Conservation (phyloP, 768 basidiomycete genomes). For the Rossbeevera mucosa region DNA sequence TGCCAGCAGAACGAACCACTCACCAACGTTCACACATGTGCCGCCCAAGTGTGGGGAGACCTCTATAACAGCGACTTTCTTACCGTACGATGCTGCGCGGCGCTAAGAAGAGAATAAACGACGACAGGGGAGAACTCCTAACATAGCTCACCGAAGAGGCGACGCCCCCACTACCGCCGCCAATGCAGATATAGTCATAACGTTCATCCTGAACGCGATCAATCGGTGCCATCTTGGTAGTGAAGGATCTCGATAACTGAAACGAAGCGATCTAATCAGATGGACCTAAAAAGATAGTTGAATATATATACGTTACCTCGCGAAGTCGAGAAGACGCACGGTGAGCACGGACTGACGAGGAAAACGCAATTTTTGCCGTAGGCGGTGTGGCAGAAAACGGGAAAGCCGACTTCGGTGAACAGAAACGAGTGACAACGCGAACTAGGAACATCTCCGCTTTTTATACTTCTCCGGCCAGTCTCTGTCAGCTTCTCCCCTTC, state of each 20-base stretch:
- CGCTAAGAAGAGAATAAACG: constrained; percentile 45
- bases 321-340: constrained; percentile 19
- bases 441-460: constrained; percentile 15
- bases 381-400: constrained; percentile 5
- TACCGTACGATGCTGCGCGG: constrained; percentile 87
- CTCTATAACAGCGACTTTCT: constrained; percentile 90
- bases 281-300: constrained; percentile 1
- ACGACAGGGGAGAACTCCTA: not conserved
- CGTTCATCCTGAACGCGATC: constrained; percentile 57
- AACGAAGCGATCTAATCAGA: not conserved
- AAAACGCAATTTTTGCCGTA: constrained; percentile 13
- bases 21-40: constrained; percentile 97
- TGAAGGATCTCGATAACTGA: constrained; percentile 47
- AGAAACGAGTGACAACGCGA: not conserved
- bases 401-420: constrained; percentile 8
- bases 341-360: not conserved
- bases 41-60: constrained; percentile 73
- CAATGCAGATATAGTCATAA: constrained; percentile 86
- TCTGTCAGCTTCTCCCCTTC: constrained; percentile 13
- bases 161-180: constrained; percentile 91
- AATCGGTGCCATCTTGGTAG: constrained; percentile 66
- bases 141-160: constrained; percentile 69
- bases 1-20: constrained; percentile 26
- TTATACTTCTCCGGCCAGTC: constrained; percentile 11
- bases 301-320: constrained; percentile 19